Conservation (phyloP, 2,329 filamentous ascomycete genomes). For the Ophiostoma himal-ulmi region DNA sequence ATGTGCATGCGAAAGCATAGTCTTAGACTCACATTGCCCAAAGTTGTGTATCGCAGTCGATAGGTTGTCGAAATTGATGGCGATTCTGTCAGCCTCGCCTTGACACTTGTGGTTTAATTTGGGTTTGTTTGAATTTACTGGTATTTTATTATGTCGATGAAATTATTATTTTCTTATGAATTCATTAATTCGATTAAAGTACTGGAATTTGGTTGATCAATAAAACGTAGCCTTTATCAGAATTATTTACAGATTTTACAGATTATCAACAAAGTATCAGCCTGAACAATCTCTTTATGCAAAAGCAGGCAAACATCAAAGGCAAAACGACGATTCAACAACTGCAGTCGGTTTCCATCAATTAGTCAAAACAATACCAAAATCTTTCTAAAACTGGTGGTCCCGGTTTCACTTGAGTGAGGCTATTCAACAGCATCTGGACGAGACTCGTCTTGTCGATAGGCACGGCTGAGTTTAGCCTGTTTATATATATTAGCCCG, state of each 20-base stretch:
- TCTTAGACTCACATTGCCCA: not conserved
- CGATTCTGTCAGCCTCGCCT: not conserved
- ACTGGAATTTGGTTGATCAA: no score
- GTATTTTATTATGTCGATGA: no score
- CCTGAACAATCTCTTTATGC: no score
- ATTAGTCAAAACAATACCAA: not conserved
- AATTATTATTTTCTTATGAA: no score
- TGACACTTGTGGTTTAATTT: not conserved
- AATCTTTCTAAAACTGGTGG: not conserved
- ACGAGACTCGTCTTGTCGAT: not conserved
- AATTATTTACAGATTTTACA: no score
- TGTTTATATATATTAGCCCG: not conserved
- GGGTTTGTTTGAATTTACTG: not conserved
- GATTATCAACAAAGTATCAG: no score
- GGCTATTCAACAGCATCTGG: not conserved
- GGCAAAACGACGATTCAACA: no score
- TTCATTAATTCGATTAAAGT: no score
- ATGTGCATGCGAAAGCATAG: no score
- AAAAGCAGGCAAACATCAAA: no score
- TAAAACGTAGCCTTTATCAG: no score
- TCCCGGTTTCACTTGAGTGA: not conserved
- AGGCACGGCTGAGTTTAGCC: slow-evolving; percentile 6
- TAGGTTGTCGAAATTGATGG: not conserved
- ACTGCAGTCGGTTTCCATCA: no score
- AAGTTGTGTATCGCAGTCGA: slow-evolving; percentile 1